Base-by-base conservation (phyloP, 345 rosid genomes). In the Mercurialis annua region DNA sequence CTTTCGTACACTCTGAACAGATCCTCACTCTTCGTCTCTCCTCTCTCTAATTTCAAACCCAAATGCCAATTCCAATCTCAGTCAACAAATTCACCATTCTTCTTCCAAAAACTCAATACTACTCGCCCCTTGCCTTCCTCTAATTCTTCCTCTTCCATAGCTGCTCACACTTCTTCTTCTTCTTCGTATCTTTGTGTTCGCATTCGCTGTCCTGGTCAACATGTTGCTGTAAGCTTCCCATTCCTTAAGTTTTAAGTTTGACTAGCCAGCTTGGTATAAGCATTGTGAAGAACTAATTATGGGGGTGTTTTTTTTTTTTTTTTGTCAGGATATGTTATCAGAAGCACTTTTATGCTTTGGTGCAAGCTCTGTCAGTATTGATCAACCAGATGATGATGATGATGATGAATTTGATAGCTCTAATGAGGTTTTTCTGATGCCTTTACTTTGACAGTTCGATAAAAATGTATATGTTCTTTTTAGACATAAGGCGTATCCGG, bases 311-410 rank as follows among this genome's bases (percentile, higher is more conserved):
- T 7, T 11, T 18, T 33, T 49, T 26, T 17, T 36, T 59, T 40
- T 38, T 2, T n/a, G 43, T 40, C 79, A 90, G 98, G 90, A 87
- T 76, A 73, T 69, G 66, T 80, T 93, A 50, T 90, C 96, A 10
- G 98, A 93, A 62, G 92, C 96, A 24, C 85, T 93, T 64, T 59
- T 90, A 62, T 81, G 81, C 76, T 90, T 93, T 52, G 97, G 97
- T 66, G 98, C 98, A 53, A 82, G 81, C 72, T 93, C 96, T 15
- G 75, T 81, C 6, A 73, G 80, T 30, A 73, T 86, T 61, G 89
- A 87, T 68, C 81, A 73, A 80, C 86, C 78, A 61, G 80, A 75
- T 17, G n/a, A n/a, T n/a, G n/a, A n/a, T n/a, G n/a, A n/a, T n/a
- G n/a, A n/a, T n/a, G n/a, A n/a, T n/a, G 76, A 66, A 48, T 57